These are phyloP conservation scores for Alternaria alternata DNA, from an alignment of 2,329 filamentous ascomycete genomes.

Conservation along the genomic window DNA sequence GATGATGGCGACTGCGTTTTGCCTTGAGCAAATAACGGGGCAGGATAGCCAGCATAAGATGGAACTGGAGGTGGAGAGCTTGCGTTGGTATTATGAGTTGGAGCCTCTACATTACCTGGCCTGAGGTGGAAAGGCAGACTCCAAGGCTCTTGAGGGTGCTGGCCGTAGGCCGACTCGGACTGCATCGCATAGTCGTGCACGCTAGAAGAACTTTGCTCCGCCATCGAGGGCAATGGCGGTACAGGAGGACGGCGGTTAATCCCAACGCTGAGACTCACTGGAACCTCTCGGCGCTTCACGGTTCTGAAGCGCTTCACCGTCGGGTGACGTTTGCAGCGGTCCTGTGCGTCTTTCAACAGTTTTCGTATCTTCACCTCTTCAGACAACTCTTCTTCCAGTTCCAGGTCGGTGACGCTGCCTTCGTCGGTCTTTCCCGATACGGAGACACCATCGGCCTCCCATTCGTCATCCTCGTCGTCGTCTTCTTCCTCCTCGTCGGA, in stretches of 20 bases:
- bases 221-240: slow-evolving; percentile 3
- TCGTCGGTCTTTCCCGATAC: slow-evolving; percentile 19
- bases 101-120: background rate
- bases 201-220: background rate
- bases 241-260: slow-evolving; percentile 2
- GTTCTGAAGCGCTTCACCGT: slow-evolving; percentile 30
- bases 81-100: background rate
- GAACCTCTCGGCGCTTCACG: slow-evolving; percentile 18
- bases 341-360: slow-evolving; percentile 29
- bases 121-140: slow-evolving; percentile 8
- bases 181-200: background rate
- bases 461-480: slow-evolving; percentile 20
- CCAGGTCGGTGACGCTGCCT: slow-evolving; percentile 29
- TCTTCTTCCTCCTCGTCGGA: slow-evolving; percentile 15
- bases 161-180: background rate
- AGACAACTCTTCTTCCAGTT: slow-evolving; percentile 23
- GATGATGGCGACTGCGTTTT: slow-evolving; percentile 2
- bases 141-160: slow-evolving; percentile 12
- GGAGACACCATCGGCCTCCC: slow-evolving; percentile 24
- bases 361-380: slow-evolving; percentile 34
- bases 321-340: slow-evolving; percentile 31
- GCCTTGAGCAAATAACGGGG: background rate
- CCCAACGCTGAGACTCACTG: slow-evolving; percentile 5
- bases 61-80: background rate
- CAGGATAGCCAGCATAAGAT: background rate